Conservation (phyloP, 768 basidiomycete species). For the Russula lepida region DNA sequence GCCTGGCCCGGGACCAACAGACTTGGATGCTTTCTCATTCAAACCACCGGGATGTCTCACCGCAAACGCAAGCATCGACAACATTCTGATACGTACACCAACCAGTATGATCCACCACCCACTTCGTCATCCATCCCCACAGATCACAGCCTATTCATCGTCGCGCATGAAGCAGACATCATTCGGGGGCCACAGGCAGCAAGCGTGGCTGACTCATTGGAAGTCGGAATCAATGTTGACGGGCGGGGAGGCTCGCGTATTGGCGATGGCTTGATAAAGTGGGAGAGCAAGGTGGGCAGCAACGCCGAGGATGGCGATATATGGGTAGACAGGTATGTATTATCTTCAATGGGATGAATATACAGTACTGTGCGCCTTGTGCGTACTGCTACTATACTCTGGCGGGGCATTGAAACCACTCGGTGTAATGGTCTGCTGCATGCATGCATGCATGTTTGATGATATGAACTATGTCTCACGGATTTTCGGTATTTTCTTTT, state of each 20-base stretch:
- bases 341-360: constrained; percentile 12
- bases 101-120: neutral
- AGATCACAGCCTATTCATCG: constrained; percentile 33
- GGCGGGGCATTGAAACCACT: neutral
- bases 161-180: constrained; percentile 73
- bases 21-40: neutral
- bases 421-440: neutral
- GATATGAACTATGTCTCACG: neutral
- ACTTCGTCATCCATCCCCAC: neutral
- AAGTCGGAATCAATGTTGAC: constrained; percentile 22
- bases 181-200: constrained; percentile 43
- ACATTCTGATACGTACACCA: neutral
- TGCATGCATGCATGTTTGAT: no score
- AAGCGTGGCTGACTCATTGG: constrained; percentile 32
- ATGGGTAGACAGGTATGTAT: constrained; percentile 81
- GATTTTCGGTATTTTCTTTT: neutral
- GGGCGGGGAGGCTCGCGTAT: constrained; percentile 18
- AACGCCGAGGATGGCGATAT: constrained; percentile 25
- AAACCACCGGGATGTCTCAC: constrained; percentile 7
- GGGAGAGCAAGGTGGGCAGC: constrained; percentile 2
- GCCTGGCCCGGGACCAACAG: no score
- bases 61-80: constrained; percentile 22
- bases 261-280: constrained; percentile 31
- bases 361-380: neutral
- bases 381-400: no score